A percentile compares a stretch with the other conserved stretches of the same genome.
These are phyloP conservation scores for Trichoderma guizhouense DNA, from an alignment of 2,329 filamentous ascomycete species.

Conservation along the genomic window DNA sequence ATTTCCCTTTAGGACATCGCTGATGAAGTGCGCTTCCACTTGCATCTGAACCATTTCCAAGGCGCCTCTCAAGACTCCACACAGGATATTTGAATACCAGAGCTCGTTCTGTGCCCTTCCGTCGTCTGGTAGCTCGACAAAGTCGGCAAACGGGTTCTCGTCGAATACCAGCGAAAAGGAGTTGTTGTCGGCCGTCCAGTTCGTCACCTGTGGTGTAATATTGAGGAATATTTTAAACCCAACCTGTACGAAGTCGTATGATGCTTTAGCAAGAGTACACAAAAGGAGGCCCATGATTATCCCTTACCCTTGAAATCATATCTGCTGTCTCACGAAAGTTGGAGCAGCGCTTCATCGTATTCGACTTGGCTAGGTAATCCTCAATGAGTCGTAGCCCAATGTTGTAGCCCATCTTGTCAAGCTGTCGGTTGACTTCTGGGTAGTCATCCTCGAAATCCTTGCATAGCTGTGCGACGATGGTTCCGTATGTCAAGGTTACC, in stretches of 20 bases:
- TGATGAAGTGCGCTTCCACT: constrained; percentile 94
- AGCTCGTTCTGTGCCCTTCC: constrained; percentile 92
- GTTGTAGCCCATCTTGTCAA: constrained; percentile 99
- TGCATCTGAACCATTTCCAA: constrained; percentile 99
- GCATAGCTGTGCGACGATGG: constrained; percentile 93
- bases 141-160: constrained; percentile 94
- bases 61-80: constrained; percentile 84
- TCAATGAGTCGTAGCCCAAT: constrained; percentile 95
- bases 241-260: constrained; percentile 53
- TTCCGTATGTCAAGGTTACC: constrained; percentile 95
- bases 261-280: constrained; percentile 23
- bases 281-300: neutral
- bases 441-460: constrained; percentile 96
- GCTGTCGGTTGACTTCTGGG: constrained; percentile 90
- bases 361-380: constrained; percentile 95
- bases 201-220: constrained; percentile 86
- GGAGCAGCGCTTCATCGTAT: constrained; percentile 79
- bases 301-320: constrained; percentile 80
- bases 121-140: constrained; percentile 95
- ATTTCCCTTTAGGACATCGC: constrained; percentile 86
- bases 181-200: constrained; percentile 95
- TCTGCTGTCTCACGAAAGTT: constrained; percentile 97
- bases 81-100: constrained; percentile 98
- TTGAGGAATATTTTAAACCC: constrained; percentile 99
- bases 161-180: constrained; percentile 96